Conservation (phyloP, 371 early-diverging fungal species). For the Coemansia sp. region DNA sequence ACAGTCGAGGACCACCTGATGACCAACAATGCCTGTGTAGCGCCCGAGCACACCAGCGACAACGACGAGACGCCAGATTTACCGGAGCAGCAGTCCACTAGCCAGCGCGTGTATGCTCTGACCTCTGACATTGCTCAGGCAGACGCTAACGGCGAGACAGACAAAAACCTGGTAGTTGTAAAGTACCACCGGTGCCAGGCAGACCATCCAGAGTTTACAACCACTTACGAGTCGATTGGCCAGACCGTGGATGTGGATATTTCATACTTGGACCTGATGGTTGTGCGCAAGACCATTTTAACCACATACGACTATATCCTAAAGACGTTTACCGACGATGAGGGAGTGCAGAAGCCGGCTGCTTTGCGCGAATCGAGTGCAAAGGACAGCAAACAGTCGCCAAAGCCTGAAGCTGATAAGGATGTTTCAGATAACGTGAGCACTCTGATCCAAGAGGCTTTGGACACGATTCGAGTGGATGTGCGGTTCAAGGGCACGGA, state of each 20-base stretch:
- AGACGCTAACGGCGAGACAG: slow-evolving; percentile 44
- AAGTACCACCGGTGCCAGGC: slow-evolving; percentile 71
- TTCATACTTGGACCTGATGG: slow-evolving; percentile 77
- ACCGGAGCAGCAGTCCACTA: background rate
- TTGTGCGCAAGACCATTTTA: slow-evolving; percentile 83
- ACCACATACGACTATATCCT: slow-evolving; percentile 82
- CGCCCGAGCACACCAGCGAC: background rate
- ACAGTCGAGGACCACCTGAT: slow-evolving; percentile 69
- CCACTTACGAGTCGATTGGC: slow-evolving; percentile 74
- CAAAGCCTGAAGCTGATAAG: background rate
- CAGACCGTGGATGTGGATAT: slow-evolving; percentile 81
- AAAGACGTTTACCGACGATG: slow-evolving; percentile 71
- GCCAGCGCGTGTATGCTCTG: slow-evolving; percentile 41
- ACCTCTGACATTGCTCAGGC: slow-evolving; percentile 50
- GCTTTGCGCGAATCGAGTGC: background rate
- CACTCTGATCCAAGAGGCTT: slow-evolving; percentile 38
- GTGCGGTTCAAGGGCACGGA: slow-evolving; percentile 75
- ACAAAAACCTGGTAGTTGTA: slow-evolving; percentile 64
- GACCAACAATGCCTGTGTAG: background rate
- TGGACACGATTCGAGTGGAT: slow-evolving; percentile 67
- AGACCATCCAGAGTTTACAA: slow-evolving; percentile 72
- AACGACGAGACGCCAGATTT: background rate
- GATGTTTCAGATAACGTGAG: slow-evolving; percentile 8
- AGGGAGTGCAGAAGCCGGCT: background rate
- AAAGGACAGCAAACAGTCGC: slow-evolving; percentile 1